These are phyloP conservation scores for Alternaria sp. DNA, from an alignment of 2,329 filamentous ascomycete genomes.

Conservation along the genomic window DNA sequence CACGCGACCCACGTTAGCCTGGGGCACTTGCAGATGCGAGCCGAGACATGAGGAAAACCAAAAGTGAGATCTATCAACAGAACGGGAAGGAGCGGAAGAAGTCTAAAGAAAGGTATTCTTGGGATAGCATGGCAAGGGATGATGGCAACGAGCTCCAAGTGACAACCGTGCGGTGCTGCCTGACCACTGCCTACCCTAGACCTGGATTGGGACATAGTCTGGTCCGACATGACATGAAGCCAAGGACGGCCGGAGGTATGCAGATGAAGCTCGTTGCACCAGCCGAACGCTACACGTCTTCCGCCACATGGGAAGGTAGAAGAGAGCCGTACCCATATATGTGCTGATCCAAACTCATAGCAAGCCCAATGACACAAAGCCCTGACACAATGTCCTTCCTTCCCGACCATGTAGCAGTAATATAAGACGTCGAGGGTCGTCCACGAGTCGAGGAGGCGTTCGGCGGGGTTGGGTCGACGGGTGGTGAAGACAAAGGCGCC, in stretches of 20 bases:
- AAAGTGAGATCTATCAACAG: slow-evolving; percentile 15
- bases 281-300: not conserved
- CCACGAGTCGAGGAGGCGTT: slow-evolving; percentile 16
- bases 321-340: slow-evolving; percentile 49
- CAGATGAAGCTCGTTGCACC: slow-evolving; percentile 22
- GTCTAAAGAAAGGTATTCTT: slow-evolving; percentile 6
- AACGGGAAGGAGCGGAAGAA: not conserved
- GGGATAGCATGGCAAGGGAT: slow-evolving; percentile 17
- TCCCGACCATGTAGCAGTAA: slow-evolving; percentile 40
- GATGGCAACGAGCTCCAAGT: slow-evolving; percentile 32
- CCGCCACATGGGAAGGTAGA: slow-evolving; percentile 22
- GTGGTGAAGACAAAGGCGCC: slow-evolving; percentile 20
- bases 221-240: slow-evolving; percentile 8
- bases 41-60: slow-evolving; percentile 5
- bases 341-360: slow-evolving; percentile 52
- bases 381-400: slow-evolving; percentile 14
- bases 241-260: slow-evolving; percentile 14
- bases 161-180: slow-evolving; percentile 47
- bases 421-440: slow-evolving; percentile 20
- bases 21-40: slow-evolving; percentile 31
- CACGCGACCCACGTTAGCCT: slow-evolving; percentile 43
- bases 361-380: slow-evolving; percentile 39
- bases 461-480: slow-evolving; percentile 11
- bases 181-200: slow-evolving; percentile 41
- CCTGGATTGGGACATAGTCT: slow-evolving; percentile 22